Conservation (phyloP, 2,329 filamentous ascomycete genomes). For the Pseudocercospora fuligena region DNA sequence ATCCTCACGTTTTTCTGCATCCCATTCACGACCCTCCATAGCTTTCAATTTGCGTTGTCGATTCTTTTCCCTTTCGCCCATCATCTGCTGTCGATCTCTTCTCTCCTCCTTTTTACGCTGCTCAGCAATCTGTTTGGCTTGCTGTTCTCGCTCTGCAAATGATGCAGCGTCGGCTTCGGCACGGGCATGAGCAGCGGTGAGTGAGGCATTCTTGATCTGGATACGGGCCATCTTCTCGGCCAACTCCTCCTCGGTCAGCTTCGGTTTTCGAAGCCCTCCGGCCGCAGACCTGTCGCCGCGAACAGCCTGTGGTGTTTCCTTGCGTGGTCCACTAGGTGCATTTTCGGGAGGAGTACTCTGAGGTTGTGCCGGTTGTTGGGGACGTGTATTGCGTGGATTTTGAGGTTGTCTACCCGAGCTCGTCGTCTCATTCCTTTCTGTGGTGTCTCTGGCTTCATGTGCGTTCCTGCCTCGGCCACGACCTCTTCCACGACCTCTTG, state of each 20-base stretch:
- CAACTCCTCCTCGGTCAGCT: constrained; percentile 69
- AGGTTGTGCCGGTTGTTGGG: constrained; percentile 19
- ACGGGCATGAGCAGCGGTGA: constrained; percentile 64
- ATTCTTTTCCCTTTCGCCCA: constrained; percentile 66
- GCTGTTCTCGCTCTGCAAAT: constrained; percentile 66
- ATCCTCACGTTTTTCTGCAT: constrained; percentile 64
- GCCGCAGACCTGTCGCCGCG: constrained; percentile 43
- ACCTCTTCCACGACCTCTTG: constrained; percentile 28
- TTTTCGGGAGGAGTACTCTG: constrained; percentile 27
- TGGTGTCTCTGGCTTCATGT: constrained; percentile 18
- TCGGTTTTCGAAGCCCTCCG: constrained; percentile 53
- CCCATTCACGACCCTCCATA: constrained; percentile 65
- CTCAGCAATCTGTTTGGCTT: constrained; percentile 57
- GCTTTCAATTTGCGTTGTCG: constrained; percentile 63
- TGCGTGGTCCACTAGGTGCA: constrained; percentile 32
- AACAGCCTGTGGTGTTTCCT: constrained; percentile 35
- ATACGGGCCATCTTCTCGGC: constrained; percentile 65
- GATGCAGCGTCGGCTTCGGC: constrained; percentile 71
- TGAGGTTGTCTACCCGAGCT: background rate
- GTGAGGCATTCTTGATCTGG: constrained; percentile 63
- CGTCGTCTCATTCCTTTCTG: background rate
- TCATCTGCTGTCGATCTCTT: constrained; percentile 62
- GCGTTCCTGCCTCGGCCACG: constrained; percentile 32
- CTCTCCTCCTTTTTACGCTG: constrained; percentile 55
- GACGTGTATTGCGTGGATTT: background rate